Percentiles rank a stretch among this genome's conserved stretches.
These are phyloP conservation scores for Lithocarpus polystachyus DNA, from an alignment of 306 rosid genomes.

Conservation along the genomic window DNA sequence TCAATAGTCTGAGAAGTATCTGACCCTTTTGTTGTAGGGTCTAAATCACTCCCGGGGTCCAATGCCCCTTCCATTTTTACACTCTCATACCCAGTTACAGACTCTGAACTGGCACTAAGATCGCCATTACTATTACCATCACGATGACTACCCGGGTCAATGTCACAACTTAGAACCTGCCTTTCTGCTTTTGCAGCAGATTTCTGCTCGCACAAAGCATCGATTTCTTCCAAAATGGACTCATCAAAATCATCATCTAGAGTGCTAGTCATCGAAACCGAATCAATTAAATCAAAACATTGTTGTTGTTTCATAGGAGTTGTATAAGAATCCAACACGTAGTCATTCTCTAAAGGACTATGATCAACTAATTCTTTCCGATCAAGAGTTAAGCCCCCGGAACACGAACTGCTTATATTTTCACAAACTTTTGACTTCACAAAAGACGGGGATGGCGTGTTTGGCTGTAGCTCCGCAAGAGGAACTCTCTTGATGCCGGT, in stretches of 20 bases:
- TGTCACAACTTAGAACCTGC: slow-evolving; percentile 16
- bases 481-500: slow-evolving; percentile 46
- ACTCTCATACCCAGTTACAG: slow-evolving; percentile 10
- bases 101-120: slow-evolving; percentile 10
- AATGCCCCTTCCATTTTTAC: slow-evolving; percentile 28
- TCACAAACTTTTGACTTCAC: slow-evolving; percentile 1
- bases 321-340: slow-evolving; percentile 26
- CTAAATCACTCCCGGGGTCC: slow-evolving; percentile 22
- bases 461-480: slow-evolving; percentile 47
- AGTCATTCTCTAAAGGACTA: slow-evolving; percentile 1
- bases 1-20: slow-evolving; percentile 11
- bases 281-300: slow-evolving; percentile 25
- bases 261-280: slow-evolving; percentile 29
- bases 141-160: slow-evolving; percentile 12
- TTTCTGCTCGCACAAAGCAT: slow-evolving; percentile 56
- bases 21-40: slow-evolving; percentile 21
- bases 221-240: slow-evolving; percentile 61
- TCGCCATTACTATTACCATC: slow-evolving; percentile 15
- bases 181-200: slow-evolving; percentile 30
- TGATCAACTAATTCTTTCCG: not conserved
- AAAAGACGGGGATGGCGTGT: slow-evolving; percentile 19
- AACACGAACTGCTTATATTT: not conserved
- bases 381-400: not conserved
- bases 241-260: slow-evolving; percentile 69
- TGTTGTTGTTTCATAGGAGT: slow-evolving; percentile 46